phyloP scores from a whole-genome alignment of 2,329 filamentous ascomycete genomes.

The Aspergillus eucalypticola region DNA sequence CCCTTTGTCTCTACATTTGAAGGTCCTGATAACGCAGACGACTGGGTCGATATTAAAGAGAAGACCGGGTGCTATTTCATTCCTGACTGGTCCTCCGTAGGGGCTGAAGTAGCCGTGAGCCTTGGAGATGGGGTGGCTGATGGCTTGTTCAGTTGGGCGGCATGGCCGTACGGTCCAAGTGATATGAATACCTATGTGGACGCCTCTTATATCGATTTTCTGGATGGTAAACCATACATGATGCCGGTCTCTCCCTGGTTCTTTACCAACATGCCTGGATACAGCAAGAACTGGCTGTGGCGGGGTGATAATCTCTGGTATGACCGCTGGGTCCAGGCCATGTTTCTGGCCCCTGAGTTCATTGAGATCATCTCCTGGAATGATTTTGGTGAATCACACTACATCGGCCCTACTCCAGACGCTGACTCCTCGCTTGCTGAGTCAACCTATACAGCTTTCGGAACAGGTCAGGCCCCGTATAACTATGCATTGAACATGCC shows the following conservation, averaged over 20 bases:
- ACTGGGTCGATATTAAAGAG: slow-evolving; percentile 49
- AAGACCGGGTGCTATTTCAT: slow-evolving; percentile 47
- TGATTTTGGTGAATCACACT: slow-evolving; percentile 62
- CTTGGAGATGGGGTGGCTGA: slow-evolving; percentile 34
- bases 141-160: slow-evolving; percentile 45
- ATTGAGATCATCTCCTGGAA: slow-evolving; percentile 62
- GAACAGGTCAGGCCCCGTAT: slow-evolving; percentile 39
- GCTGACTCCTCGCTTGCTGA: not conserved
- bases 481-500: slow-evolving; percentile 31
- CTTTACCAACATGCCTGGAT: slow-evolving; percentile 58
- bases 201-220: slow-evolving; percentile 39
- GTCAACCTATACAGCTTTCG: slow-evolving; percentile 36
- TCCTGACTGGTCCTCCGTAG: slow-evolving; percentile 47
- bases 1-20: slow-evolving; percentile 48
- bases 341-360: slow-evolving; percentile 52
- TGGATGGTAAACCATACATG: slow-evolving; percentile 47
- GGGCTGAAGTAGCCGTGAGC: slow-evolving; percentile 29
- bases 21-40: slow-evolving; percentile 41
- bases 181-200: slow-evolving; percentile 41
- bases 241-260: slow-evolving; percentile 60
- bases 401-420: slow-evolving; percentile 49
- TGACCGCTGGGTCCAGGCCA: slow-evolving; percentile 57
- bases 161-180: slow-evolving; percentile 43
- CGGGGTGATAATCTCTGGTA: slow-evolving; percentile 61
- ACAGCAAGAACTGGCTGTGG: slow-evolving; percentile 64